Evolutionary conservation across 2,329 filamentous ascomycete genomes (phyloP), one percentile per base, ranked within the genome.

Genomic region (Chaetomiaceae sp.): DNA sequence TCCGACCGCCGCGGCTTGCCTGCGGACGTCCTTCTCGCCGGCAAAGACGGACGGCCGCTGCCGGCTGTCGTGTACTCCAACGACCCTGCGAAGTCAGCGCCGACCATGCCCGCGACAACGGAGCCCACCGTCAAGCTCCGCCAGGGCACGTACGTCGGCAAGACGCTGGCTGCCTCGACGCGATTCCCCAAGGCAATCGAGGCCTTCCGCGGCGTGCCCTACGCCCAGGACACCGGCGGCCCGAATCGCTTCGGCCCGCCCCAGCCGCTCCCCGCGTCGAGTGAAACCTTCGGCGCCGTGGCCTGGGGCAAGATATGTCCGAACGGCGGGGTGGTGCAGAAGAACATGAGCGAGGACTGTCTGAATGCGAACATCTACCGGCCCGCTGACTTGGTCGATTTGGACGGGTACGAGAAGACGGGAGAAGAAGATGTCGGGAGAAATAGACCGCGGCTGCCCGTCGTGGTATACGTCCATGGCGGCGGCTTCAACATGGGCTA

Each of bases 401-500:
- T 43, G 15, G 43, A 55, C 33, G 60, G 53, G 32, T 58, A 50
- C 42, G 58, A 50, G 24, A 50, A 38, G 22, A 15, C 30, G 19
- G 36, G 24, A 12, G 29, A 26, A 8, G 42, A 19, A 8, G 10
- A 17, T 10, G 11, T 7, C 10, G 9, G 17, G 17, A 38, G 18
- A 12, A 33, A 46, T 15, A 34, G 30, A 27, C 35, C 29, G 3
- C 46, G 22, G 34, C 49, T 74, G 22, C 73, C 78, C 1, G 75
- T 81, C 12, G 61, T 76, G n/a, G 62, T 83, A 2, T 83, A 81
- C 57, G 64, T 84, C 26, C 80, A 84, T 58, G 81, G 81, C 36
- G 81, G 81, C 3, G 74, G 69, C 6, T 84, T 83, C 66, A 75
- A 82, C 66, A 70, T 71, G 57, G 70, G 77, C 30, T 56, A 63